phyloP scores from a whole-genome alignment of 2,329 filamentous ascomycete genomes.

The Claviceps maximensis region DNA sequence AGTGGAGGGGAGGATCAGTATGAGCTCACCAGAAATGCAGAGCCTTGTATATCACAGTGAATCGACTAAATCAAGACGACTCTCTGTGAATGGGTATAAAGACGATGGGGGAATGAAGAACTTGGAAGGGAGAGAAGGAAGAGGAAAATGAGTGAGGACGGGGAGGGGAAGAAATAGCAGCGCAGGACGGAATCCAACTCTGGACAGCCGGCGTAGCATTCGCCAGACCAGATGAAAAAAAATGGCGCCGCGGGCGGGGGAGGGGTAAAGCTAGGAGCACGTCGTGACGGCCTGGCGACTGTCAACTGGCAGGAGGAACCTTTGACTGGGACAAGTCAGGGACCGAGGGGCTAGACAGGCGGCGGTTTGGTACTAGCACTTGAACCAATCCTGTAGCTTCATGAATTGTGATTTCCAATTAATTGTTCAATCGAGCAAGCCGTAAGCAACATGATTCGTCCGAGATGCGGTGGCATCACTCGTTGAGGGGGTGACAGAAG shows the following conservation, averaged over 20 bases:
- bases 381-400: too few species aligned
- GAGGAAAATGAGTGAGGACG: constrained; percentile 9
- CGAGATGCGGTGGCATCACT: too few species aligned
- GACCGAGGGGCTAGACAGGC: too few species aligned
- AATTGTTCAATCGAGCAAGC: too few species aligned
- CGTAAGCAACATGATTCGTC: too few species aligned
- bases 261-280: constrained; percentile 1
- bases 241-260: constrained; percentile 23
- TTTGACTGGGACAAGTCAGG: too few species aligned
- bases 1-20: neutral
- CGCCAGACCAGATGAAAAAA: constrained; percentile 10
- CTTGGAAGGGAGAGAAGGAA: constrained; percentile 6
- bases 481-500: too few species aligned
- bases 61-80: constrained; percentile 3
- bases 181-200: constrained; percentile 6
- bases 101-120: constrained; percentile 1
- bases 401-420: too few species aligned
- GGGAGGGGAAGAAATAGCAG: constrained; percentile 10
- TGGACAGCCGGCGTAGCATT: neutral
- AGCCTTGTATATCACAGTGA: constrained; percentile 8
- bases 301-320: neutral
- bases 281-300: neutral
- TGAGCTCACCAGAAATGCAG: constrained; percentile 2
- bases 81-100: constrained; percentile 1
- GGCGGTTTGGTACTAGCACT: too few species aligned